A percentile compares a stretch with the other conserved stretches of the same genome.
Conservation (phyloP, 495 filamentous ascomycete genomes). For the Rostrohypoxylon terebratum region DNA sequence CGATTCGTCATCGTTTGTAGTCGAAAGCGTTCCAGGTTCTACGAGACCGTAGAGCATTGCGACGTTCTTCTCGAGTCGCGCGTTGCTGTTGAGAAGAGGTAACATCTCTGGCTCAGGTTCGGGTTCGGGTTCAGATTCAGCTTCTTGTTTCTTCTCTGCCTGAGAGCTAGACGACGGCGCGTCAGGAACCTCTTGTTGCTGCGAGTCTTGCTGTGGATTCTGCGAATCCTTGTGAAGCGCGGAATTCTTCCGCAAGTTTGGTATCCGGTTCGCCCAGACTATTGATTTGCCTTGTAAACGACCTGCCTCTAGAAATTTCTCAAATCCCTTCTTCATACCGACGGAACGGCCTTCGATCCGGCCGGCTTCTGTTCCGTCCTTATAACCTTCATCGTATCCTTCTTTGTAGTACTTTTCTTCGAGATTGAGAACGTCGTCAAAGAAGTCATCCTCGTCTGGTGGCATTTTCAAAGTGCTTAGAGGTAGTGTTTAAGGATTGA, state of each 20-base stretch:
- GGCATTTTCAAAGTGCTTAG: slow-evolving; percentile 22
- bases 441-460: slow-evolving; percentile 59
- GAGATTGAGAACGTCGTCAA: slow-evolving; percentile 79
- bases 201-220: slow-evolving; percentile 1
- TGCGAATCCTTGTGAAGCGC: slow-evolving; percentile 25
- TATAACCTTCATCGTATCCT: slow-evolving; percentile 78
- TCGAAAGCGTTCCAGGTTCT: slow-evolving; percentile 80
- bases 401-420: slow-evolving; percentile 89
- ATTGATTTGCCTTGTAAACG: slow-evolving; percentile 81
- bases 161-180: not conserved
- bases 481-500: not conserved
- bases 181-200: slow-evolving; percentile 32
- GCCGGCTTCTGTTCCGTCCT: slow-evolving; percentile 83
- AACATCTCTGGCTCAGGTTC: slow-evolving; percentile 43
- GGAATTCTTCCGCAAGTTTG: slow-evolving; percentile 30
- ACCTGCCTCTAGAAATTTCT: slow-evolving; percentile 86
- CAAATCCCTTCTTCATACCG: slow-evolving; percentile 91
- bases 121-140: slow-evolving; percentile 11
- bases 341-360: slow-evolving; percentile 88
- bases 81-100: slow-evolving; percentile 65
- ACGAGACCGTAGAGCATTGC: slow-evolving; percentile 76
- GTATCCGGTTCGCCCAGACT: slow-evolving; percentile 74
- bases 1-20: slow-evolving; percentile 83
- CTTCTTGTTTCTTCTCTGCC: not conserved
- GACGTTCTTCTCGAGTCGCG: slow-evolving; percentile 79